Conservation (phyloP, 2,329 filamentous ascomycete species). For the Fusarium papillatum region DNA sequence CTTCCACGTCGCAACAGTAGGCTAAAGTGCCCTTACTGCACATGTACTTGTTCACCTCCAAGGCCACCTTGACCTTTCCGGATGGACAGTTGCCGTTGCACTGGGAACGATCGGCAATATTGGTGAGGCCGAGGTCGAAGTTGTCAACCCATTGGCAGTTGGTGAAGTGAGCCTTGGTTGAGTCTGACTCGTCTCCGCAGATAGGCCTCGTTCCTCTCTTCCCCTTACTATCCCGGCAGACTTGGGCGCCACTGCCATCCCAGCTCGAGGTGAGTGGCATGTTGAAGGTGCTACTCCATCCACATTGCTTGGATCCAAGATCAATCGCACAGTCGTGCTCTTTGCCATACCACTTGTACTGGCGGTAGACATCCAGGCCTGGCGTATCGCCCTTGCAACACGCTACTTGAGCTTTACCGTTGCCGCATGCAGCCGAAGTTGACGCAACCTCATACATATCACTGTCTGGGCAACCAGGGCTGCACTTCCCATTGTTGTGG, state of each 20-base stretch:
- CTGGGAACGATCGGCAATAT: neutral
- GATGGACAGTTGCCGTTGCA: neutral
- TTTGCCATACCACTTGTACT: neutral
- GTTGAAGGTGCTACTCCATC: neutral
- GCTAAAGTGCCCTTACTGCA: neutral
- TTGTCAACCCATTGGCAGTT: neutral
- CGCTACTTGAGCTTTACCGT: neutral
- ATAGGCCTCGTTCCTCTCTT: neutral
- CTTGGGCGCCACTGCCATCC: neutral
- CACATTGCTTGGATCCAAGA: neutral
- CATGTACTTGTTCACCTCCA: neutral
- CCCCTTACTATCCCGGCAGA: neutral
- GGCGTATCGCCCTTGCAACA: neutral
- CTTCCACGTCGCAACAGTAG: neutral
- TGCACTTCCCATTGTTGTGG: neutral
- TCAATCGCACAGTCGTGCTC: neutral
- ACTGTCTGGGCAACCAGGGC: neutral
- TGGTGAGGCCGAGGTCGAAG: neutral
- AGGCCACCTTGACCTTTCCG: neutral
- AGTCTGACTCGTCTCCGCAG: neutral
- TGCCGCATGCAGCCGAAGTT: neutral
- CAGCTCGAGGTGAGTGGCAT: neutral
- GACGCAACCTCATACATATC: neutral
- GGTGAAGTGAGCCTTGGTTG: neutral
- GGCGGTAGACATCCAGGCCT: neutral